A percentile compares a stretch with the other conserved stretches of the same genome.
These are phyloP conservation scores for Boletus pseudo-olivaceus DNA, from an alignment of 768 basidiomycete species.

Conservation along the genomic window DNA sequence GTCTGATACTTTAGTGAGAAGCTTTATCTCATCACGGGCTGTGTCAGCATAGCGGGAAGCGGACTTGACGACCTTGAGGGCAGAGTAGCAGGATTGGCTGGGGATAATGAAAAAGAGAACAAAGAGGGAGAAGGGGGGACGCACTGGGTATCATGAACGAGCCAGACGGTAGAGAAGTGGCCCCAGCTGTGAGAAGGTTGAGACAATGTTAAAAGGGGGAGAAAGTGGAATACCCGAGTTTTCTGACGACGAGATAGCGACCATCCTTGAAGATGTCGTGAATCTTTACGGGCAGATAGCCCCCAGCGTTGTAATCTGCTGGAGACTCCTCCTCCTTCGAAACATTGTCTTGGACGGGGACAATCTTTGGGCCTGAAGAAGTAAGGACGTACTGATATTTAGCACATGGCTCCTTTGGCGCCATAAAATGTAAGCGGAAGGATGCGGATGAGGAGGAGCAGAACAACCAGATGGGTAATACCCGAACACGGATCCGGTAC, in stretches of 20 bases:
- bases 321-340: constrained; percentile 79
- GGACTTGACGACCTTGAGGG: constrained; percentile 93
- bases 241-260: constrained; percentile 83
- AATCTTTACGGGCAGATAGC: constrained; percentile 78
- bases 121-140: constrained; percentile 29
- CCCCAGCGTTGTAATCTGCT: constrained; percentile 79
- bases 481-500: constrained; percentile 18
- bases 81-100: constrained; percentile 75
- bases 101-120: constrained; percentile 13
- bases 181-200: constrained; percentile 64
- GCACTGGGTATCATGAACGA: constrained; percentile 73
- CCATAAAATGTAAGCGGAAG: constrained; percentile 42
- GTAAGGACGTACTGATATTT: constrained; percentile 78
- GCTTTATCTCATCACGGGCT: constrained; percentile 93
- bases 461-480: neutral
- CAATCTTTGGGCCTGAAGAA: constrained; percentile 60
- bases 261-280: constrained; percentile 80
- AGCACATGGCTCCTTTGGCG: constrained; percentile 60
- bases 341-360: constrained; percentile 61
- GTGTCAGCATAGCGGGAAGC: constrained; percentile 95
- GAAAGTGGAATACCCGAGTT: constrained; percentile 65
- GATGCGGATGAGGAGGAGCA: neutral
- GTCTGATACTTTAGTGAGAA: constrained; percentile 71
- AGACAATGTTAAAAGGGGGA: neutral
- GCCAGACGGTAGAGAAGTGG: constrained; percentile 94